Conservation (phyloP, 148 eudicot species). For the Camellia sinensis region DNA sequence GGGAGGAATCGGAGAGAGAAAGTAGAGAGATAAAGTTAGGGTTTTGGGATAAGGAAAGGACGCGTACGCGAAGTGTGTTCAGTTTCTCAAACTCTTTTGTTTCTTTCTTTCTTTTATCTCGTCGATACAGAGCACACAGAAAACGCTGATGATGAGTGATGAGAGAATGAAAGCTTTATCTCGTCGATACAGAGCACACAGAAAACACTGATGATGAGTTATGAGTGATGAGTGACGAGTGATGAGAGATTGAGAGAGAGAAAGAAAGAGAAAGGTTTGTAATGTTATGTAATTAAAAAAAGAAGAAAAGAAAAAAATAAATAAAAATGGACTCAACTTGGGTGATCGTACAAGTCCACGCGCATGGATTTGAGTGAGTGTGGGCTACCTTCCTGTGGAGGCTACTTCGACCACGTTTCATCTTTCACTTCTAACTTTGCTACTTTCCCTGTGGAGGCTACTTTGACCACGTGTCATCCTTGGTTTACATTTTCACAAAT, state of each 20-base stretch:
- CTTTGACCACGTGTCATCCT: too few relatives aligned
- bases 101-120: slow-evolving; percentile 5
- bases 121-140: slow-evolving; percentile 17
- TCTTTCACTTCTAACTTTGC: too few relatives aligned
- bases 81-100: neutral
- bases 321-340: too few relatives aligned
- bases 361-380: too few relatives aligned
- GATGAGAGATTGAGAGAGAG: neutral
- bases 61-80: neutral
- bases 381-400: too few relatives aligned
- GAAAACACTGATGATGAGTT: neutral
- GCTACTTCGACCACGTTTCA: too few relatives aligned
- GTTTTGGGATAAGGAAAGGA: slow-evolving; percentile 8
- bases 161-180: slow-evolving; percentile 5
- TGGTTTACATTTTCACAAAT: too few relatives aligned
- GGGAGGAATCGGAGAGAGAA: slow-evolving; percentile 10
- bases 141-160: neutral
- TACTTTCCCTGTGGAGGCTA: too few relatives aligned
- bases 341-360: too few relatives aligned
- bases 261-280: neutral
- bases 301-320: neutral
- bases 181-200: slow-evolving; percentile 15
- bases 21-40: slow-evolving; percentile 14
- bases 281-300: neutral
- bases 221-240: neutral